Base-by-base conservation (phyloP, 176 grass and related monocot genomes). In the Phoenix dactylifera region DNA sequence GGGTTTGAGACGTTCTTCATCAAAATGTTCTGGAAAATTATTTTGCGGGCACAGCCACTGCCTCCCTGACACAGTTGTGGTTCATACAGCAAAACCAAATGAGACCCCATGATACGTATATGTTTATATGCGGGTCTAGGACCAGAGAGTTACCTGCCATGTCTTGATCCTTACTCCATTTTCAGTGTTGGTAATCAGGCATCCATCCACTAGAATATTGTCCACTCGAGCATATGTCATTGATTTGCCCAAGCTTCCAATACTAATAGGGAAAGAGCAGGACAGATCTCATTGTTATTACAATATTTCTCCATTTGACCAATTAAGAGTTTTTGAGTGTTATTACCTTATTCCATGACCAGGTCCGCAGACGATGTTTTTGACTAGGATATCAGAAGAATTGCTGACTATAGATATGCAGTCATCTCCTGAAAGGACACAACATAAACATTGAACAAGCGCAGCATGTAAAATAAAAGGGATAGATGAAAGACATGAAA, bases 311-410 rank as follows among this genome's bases (percentile, higher is more conserved):
- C 35, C 35, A 44, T 44, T 9, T 6, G 10, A 44, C 35, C 9
- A 3, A 44, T 44, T 6, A 44, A 14, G 35, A 44, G 35, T 54
- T 53, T 7, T 54, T 16, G 7, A 44, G 7, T 53, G 5, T 3
- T 55, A n/a, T 51, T 60, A 95, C 87, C 92, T 96, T 70, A 96
- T 96, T 15, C 92, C 87, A 55, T 96, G 92, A 22, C 92, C 86
- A 59, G 92, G 92, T 3, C 86, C 92, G 68, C 92, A 96, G 16
- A 80, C 73, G 25, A 90, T 82, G 65, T 64, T 64, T 26, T 17
- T 77, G 15, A 90, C 76, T 1, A 22, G 54, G 66, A 96, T 65
- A 49, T 87, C 63, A 2, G 86, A 85, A 68, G 83, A 87, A 25
- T 86, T 89, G 7, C 83, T 64, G 4, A 80, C 76, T 54, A 96